Evolutionary conservation across 345 rosid genomes (phyloP), one percentile per base, ranked within the genome.

Genomic region (Murraya koenigii): DNA sequence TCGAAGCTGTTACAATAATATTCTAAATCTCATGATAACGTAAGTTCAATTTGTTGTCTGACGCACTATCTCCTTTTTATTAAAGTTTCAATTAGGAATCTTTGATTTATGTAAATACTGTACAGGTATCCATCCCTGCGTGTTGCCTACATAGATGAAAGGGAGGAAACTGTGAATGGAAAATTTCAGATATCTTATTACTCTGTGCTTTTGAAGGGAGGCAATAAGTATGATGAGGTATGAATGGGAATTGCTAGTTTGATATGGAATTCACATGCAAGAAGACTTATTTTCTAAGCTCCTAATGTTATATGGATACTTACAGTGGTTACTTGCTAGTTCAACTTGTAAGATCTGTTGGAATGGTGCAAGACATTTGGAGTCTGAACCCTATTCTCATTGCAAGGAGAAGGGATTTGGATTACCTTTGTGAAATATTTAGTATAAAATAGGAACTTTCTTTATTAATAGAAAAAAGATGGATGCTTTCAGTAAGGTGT

Each of bases 181-280:
- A 87, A 49, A 75, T 63, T 86, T 75, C 89, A 87, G 78, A 96
- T 88, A 85, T 64, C 49, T 17, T 87, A 87, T 82, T 96, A 91
- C 82, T 96, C 99, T 56, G 99, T 96, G 81, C 91, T 96, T 32
- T 90, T 96, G 81, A 96, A 96, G 81, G 99, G 98, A 74, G 90
- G 90, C 60, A 86, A 87, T 26, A 91, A 79, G 77, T 80, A 90
- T 41, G 95, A 94, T 56, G 93, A 90, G 97, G 99, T 96, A 88
- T 63, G 81, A 28, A 39, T 36, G 30, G n/a, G 13, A n/a, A 22
- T 66, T 63, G 58, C 69, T 79, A 2, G 69, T 80, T 60, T 63
- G 47, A 66, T 74, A 55, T 35, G 39, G 61, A 66, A 58, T 64
- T 67, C 59, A 11, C 30, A 44, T 41, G 28, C 38, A n/a, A 23